Conservation (phyloP, 169 alveolate genomes). For the Toxoplasma gondii region DNA sequence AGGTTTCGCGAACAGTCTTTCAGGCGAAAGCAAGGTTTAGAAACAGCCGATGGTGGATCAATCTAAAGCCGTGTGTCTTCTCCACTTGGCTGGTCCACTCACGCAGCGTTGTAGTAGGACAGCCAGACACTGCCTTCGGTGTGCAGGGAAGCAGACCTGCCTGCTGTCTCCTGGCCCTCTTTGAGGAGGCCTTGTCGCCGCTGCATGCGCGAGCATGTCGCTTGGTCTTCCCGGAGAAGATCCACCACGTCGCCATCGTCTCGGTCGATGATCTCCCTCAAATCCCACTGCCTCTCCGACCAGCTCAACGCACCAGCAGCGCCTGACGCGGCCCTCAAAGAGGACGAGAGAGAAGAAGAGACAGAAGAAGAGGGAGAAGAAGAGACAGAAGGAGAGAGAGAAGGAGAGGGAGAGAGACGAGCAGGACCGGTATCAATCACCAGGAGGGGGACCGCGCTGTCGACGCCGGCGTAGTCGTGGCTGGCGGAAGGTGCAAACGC, state of each 20-base stretch:
- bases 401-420: not conserved
- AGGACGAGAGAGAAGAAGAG: not conserved
- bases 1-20: no score
- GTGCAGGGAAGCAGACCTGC: not conserved
- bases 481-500: not conserved
- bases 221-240: not conserved
- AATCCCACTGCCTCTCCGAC: not conserved
- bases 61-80: no score
- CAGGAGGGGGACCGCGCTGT: not conserved
- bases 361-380: not conserved
- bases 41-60: no score
- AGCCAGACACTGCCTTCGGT: not conserved
- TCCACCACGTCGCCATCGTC: not conserved
- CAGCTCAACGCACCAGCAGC: not conserved
- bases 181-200: not conserved
- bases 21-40: no score
- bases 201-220: not conserved
- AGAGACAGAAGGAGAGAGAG: not conserved
- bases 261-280: not conserved
- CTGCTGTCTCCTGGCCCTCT: not conserved
- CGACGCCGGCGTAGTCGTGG: not conserved
- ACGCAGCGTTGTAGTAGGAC: constrained; percentile 1
- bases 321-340: not conserved
- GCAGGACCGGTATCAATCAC: not conserved
- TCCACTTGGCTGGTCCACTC: not conserved